phyloP scores from a whole-genome alignment of 2,329 filamentous ascomycete species.

The Hypoxylon sp. region DNA sequence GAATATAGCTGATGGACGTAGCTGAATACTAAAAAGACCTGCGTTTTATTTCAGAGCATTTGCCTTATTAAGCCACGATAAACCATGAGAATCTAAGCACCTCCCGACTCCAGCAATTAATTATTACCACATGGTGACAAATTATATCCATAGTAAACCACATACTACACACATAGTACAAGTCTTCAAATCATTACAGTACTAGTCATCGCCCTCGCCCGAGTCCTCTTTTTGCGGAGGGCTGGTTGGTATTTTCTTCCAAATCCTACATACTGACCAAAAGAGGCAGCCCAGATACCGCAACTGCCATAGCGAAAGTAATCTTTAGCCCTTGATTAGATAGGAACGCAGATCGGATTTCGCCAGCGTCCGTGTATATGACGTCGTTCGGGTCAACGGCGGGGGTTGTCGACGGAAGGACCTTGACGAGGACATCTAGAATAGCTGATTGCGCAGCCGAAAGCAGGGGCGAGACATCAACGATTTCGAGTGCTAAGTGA shows the following conservation, averaged over 20 bases:
- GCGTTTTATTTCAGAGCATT: neutral
- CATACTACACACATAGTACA: no score
- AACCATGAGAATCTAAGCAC: neutral
- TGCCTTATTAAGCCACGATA: neutral
- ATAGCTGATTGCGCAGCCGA: slow-evolving; percentile 59
- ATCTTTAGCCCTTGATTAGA: slow-evolving; percentile 58
- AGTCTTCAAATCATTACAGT: no score
- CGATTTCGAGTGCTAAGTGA: neutral
- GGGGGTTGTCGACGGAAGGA: slow-evolving; percentile 50
- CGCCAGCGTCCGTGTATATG: slow-evolving; percentile 62
- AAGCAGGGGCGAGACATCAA: slow-evolving; percentile 39
- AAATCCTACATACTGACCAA: neutral
- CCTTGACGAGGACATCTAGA: slow-evolving; percentile 51
- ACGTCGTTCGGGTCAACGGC: slow-evolving; percentile 54
- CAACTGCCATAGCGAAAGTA: neutral
- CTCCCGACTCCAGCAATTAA: no score
- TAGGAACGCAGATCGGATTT: slow-evolving; percentile 66
- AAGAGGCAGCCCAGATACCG: neutral
- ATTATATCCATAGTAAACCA: no score
- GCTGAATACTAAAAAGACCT: slow-evolving; percentile 20
- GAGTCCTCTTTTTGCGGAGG: no score
- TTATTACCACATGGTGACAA: no score
- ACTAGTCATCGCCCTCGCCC: no score
- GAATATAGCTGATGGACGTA: slow-evolving; percentile 37
- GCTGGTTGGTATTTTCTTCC: no score